Conservation (phyloP, 768 basidiomycete genomes). For the Tylopilus sp. region DNA sequence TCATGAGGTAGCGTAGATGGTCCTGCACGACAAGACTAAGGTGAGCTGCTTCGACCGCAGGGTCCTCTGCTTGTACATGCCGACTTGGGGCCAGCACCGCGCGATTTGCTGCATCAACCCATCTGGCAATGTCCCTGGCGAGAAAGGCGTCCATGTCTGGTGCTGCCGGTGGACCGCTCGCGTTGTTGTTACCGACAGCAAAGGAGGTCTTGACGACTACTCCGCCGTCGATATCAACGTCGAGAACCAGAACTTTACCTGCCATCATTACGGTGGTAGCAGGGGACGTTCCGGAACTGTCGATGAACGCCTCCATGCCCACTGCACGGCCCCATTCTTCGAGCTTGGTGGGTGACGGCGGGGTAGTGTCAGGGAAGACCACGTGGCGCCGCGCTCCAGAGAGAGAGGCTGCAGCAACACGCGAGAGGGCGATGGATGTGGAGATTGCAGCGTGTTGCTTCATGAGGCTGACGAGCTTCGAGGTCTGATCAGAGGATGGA, state of each 20-base stretch:
- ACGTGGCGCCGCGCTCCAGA: constrained; percentile 15
- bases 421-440: constrained; percentile 26
- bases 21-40: constrained; percentile 48
- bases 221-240: constrained; percentile 55
- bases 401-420: constrained; percentile 20
- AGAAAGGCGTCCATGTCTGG: constrained; percentile 60
- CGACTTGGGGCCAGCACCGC: constrained; percentile 19
- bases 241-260: constrained; percentile 78
- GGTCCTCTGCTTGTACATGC: constrained; percentile 44
- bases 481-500: constrained; percentile 51
- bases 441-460: constrained; percentile 56
- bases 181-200: constrained; percentile 48
- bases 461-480: constrained; percentile 65
- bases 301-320: constrained; percentile 75
- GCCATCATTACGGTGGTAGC: constrained; percentile 60
- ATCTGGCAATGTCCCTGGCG: constrained; percentile 50
- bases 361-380: constrained; percentile 29
- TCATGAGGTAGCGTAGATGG: constrained; percentile 66
- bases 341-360: constrained; percentile 38
- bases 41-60: constrained; percentile 45
- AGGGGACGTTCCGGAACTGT: constrained; percentile 42
- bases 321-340: constrained; percentile 59
- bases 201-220: constrained; percentile 71
- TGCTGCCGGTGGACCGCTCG: constrained; percentile 43
- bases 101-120: constrained; percentile 45